Base-by-base conservation (phyloP, 2,329 filamentous ascomycete species). In the Hymenoscyphus fructigenus region DNA sequence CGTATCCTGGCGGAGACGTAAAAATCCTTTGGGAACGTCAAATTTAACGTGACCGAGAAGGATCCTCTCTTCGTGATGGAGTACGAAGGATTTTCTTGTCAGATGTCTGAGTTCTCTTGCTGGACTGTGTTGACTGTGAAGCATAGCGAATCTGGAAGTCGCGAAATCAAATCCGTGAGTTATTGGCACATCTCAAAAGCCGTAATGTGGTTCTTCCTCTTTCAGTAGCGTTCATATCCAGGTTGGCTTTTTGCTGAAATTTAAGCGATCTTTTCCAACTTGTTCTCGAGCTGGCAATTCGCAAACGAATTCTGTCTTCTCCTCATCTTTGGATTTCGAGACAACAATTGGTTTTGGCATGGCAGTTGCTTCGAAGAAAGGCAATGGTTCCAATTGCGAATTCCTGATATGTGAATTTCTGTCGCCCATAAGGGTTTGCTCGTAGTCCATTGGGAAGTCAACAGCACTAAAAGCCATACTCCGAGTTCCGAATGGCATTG, bases 161-260 rank as follows among this genome's bases (percentile, higher is more conserved):
- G 41, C 6, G 17, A 44, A 44, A 44, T 17, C 5, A 44, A 6
- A 44, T 5, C 7, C n/a, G 26, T 50, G n/a, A 50, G 44, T 23
- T 50, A 50, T 26, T 26, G 44, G 20, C 44, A 23, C 6, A 12
- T 44, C 41, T 44, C 41, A n/a, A 44, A 44, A 44, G 17, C 41
- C 41, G 41, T 44, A n/a, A 44, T 44, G 41, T 1, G n/a, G 17
- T 3, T 7, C n/a, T 44, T 44, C 7, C 17, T 20, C n/a, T 44
- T 5, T 44, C 20, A 5, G 41, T 57, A 5, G 15, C 17, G 20
- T 34, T 61, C 60, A 61, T 56, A 61, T 61, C 60, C 60, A 61
- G 5, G 26, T 41, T n/a, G 60, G 60, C 60, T 61, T 61, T 29
- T 61, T 61, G 50, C 60, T 61, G 50, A 36, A 55, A n/a, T 61